Base-by-base conservation (phyloP, 192 early-diverging fungal genomes). In the Coemansia sp. region DNA sequence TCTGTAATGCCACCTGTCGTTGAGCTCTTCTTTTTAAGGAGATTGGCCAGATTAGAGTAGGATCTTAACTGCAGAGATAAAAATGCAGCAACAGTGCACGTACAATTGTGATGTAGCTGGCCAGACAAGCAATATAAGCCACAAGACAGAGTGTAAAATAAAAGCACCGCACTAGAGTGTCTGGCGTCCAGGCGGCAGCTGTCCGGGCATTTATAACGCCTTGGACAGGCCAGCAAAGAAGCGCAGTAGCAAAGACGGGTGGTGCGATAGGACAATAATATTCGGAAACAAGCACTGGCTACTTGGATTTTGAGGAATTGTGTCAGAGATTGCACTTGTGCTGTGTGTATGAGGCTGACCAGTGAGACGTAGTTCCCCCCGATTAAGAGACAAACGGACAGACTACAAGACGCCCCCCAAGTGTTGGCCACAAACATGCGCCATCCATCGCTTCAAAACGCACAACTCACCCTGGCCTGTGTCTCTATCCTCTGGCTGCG, bases 211-310 rank as follows among this genome's bases (percentile, higher is more conserved):
- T 46, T 46, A 46, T 46, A 46, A 29, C 57, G 33, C 19, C 57
- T 58, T 33, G 6, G 27, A 58, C 31, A 58, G 57, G 57, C 29
- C 19, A 58, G 57, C 51, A 66, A 56, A 57, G 29, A 25, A 29
- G 32, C 59, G 27, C 54, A n/a, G 54, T 54, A 56, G 54, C 54
- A 24, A 30, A 56, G 30, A 30, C 17, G 54, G 54, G 64, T 32
- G 62, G 62, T 22, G 10, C 59, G 39, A 25, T 51, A 20, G 46
- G 58, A 56, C 54, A 56, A 56, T 36, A 66, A 56, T 56, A 57
- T 57, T 55, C 21, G 63, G 25, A 66, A 57, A 30, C 63, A 54
- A 55, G 52, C 54, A 32, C 32, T 25, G 52, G 63, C 54, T 56
- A 36, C 6, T 19, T 23, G 39, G 52, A 57, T 55, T 66, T 42